phyloP scores from a whole-genome alignment of 2,329 filamentous ascomycete species.

The Didymella sp. region DNA sequence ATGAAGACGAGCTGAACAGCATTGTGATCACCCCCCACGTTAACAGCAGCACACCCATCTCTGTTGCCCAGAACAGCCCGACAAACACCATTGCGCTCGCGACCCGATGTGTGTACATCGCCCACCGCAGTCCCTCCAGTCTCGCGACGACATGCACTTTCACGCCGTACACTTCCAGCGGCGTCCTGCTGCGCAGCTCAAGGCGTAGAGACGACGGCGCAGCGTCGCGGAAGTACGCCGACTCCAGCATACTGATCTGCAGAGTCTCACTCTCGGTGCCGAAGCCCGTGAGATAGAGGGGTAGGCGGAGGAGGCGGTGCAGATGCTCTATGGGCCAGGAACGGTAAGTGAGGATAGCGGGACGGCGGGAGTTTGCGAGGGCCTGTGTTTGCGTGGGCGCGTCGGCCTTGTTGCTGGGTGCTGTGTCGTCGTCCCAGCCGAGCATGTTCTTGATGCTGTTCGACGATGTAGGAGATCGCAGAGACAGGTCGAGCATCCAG shows the following conservation, averaged over 20 bases:
- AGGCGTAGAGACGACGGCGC: slow-evolving; percentile 63
- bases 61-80: slow-evolving; percentile 75
- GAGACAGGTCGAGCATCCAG: slow-evolving; percentile 87
- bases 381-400: slow-evolving; percentile 32
- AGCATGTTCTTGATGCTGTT: slow-evolving; percentile 26
- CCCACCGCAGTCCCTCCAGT: slow-evolving; percentile 72
- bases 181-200: slow-evolving; percentile 73
- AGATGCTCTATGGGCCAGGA: slow-evolving; percentile 55
- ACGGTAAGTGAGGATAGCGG: slow-evolving; percentile 80
- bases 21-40: slow-evolving; percentile 68
- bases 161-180: slow-evolving; percentile 78
- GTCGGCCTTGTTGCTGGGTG: background rate
- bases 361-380: slow-evolving; percentile 66
- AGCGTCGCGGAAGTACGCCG: slow-evolving; percentile 67
- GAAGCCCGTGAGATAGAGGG: slow-evolving; percentile 73
- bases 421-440: slow-evolving; percentile 37
- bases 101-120: slow-evolving; percentile 86
- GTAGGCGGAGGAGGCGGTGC: slow-evolving; percentile 55
- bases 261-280: slow-evolving; percentile 69
- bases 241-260: slow-evolving; percentile 74
- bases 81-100: slow-evolving; percentile 73
- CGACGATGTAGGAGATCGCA: slow-evolving; percentile 56
- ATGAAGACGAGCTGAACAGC: slow-evolving; percentile 40
- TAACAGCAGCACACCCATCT: slow-evolving; percentile 70
- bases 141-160: slow-evolving; percentile 74